Evolutionary conservation across 129 eudicot species (phyloP), one percentile per base, ranked within the genome.

Genomic region (Apium graveolens): DNA sequence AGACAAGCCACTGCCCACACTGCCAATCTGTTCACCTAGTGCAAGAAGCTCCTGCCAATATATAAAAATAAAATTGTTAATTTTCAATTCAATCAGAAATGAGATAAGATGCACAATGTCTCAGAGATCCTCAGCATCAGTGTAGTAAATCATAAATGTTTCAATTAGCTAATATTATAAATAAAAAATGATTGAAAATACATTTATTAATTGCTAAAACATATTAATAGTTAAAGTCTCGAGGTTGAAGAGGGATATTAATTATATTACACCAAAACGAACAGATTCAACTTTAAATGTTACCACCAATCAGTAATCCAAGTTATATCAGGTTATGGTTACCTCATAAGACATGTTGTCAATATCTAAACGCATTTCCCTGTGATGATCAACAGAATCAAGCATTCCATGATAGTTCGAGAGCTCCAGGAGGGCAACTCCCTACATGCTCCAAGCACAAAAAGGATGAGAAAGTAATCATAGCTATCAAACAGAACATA

Each of bases 281-380:
- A 39, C 51, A 72, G n/a, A 42, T 11, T 11, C 37, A n/a, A 21
- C 32, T 42, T 39, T 21, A 41, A 39, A 72, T 16, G 49, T 18
- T 5, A 72, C 39, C 31, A 77, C 39, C 38, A 77, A 55, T 11
- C 24, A 72, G 48, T 34, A 31, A 44, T 21, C 65, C 7, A 55
- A 55, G 11, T 21, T 71, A 46, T 24, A 57, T 45, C 42, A 42
- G 78, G 68, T 84, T 84, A 86, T 97, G 78, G 68, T 84, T 84
- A 86, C 99, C 97, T 96, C 99, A 85, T 96, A 96, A 9, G 99
- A 90, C 99, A 96, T 92, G 82, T 96, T 87, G 84, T 96, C 99
- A 10, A 92, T 92, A 79, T 96, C 99, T 84, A 96, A 75, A 5
- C 97, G 95, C 99, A 92, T 90, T 74, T 90, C 97, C 48, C 97